These are phyloP conservation scores for Phlyctochytrium bullatum DNA, from an alignment of 192 early-diverging fungal species.

Conservation along the genomic window DNA sequence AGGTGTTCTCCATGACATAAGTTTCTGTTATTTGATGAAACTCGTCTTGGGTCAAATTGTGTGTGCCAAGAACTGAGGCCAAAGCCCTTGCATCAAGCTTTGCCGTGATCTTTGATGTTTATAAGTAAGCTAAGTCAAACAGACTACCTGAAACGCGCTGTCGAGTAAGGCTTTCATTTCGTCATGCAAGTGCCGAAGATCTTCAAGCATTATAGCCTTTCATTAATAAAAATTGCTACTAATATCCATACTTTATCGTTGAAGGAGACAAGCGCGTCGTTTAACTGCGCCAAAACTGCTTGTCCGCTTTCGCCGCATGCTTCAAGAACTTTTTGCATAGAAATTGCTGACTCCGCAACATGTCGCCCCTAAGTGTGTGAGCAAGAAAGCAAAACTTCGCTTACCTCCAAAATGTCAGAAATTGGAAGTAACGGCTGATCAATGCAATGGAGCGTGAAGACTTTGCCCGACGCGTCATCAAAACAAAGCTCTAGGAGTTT, in stretches of 20 bases:
- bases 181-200: background rate
- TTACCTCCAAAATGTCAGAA: constrained; percentile 7
- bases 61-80: background rate
- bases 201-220: constrained; percentile 10
- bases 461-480: background rate
- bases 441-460: constrained; percentile 10
- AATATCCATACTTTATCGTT: constrained; percentile 10
- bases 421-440: constrained; percentile 20
- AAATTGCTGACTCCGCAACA: constrained; percentile 20
- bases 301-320: constrained; percentile 1
- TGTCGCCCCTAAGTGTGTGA: constrained; percentile 4
- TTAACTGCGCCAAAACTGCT: background rate
- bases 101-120: too few relatives aligned
- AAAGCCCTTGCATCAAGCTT: background rate
- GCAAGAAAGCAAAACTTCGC: background rate
- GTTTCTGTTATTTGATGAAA: constrained; percentile 28
- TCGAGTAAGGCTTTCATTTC: constrained; percentile 10
- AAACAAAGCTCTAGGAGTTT: background rate
- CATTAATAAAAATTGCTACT: background rate
- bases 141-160: background rate
- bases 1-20: constrained; percentile 35
- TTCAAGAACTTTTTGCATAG: constrained; percentile 9
- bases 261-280: background rate
- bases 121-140: too few relatives aligned
- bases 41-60: background rate